Evolutionary conservation across 768 basidiomycete species (phyloP).

Genomic region (Calocera viscosa): DNA sequence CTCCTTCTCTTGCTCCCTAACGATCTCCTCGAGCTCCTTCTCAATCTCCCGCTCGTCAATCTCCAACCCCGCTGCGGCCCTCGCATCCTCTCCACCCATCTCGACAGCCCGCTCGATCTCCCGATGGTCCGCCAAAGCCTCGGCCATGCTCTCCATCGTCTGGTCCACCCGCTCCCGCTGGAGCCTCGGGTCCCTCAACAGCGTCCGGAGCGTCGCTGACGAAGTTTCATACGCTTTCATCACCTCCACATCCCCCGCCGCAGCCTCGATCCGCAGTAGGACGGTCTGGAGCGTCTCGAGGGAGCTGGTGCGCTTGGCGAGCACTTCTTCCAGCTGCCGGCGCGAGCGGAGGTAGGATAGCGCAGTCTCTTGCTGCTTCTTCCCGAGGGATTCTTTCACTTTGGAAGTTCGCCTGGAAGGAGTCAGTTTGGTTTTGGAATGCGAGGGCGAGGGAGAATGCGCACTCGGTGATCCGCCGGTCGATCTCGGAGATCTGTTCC

Average conservation of each 20-base stretch:
- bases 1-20: slow-evolving; percentile 29
- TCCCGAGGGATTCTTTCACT: slow-evolving; percentile 50
- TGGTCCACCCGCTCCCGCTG: slow-evolving; percentile 66
- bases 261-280: slow-evolving; percentile 68
- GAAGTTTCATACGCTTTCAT: slow-evolving; percentile 78
- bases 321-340: slow-evolving; percentile 66
- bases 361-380: slow-evolving; percentile 61
- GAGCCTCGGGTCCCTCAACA: slow-evolving; percentile 70
- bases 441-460: slow-evolving; percentile 17
- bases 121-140: slow-evolving; percentile 65
- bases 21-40: slow-evolving; percentile 50
- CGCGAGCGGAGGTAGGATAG: slow-evolving; percentile 65
- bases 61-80: slow-evolving; percentile 30
- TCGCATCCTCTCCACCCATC: slow-evolving; percentile 49
- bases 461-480: slow-evolving; percentile 62
- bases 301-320: slow-evolving; percentile 61
- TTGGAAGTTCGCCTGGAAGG: slow-evolving; percentile 48
- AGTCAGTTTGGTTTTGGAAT: background rate
- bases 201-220: slow-evolving; percentile 56
- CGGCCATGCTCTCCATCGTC: slow-evolving; percentile 78
- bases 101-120: slow-evolving; percentile 73
- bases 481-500: slow-evolving; percentile 54
- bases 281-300: slow-evolving; percentile 65
- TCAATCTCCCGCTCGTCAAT: slow-evolving; percentile 48
- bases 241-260: slow-evolving; percentile 83